Evolutionary conservation across 208 protist genomes (phyloP).

Genomic region (Trypanosoma platydactyli): DNA sequence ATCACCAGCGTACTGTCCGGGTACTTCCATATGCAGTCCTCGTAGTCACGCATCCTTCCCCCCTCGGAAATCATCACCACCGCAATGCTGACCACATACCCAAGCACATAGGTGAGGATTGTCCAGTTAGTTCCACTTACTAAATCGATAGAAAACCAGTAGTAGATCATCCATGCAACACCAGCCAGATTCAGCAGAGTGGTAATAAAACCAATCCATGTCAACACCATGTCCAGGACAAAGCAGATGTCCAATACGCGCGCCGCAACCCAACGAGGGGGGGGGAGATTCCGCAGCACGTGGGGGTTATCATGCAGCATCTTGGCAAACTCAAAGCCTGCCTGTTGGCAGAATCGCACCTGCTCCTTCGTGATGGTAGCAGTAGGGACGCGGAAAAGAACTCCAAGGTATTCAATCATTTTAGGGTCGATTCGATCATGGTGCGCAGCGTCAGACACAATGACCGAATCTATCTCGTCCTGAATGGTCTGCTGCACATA

Average conservation of each 20-base stretch:
- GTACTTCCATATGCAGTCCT: constrained; percentile 61
- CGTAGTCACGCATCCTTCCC: constrained; percentile 65
- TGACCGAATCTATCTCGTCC: constrained; percentile 60
- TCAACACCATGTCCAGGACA: constrained; percentile 42
- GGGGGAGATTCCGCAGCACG: constrained; percentile 41
- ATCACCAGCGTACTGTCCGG: constrained; percentile 70
- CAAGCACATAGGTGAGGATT: constrained; percentile 71
- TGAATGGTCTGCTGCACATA: constrained; percentile 67
- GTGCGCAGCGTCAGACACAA: constrained; percentile 45
- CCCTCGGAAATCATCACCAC: constrained; percentile 63
- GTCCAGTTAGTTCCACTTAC: constrained; percentile 69
- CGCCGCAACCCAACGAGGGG: constrained; percentile 27
- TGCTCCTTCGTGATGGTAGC: constrained; percentile 59
- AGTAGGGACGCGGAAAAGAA: constrained; percentile 58
- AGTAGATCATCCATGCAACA: constrained; percentile 53
- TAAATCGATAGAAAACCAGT: constrained; percentile 43
- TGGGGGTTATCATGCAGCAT: constrained; percentile 77
- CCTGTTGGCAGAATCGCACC: constrained; percentile 68
- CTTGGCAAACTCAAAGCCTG: constrained; percentile 81
- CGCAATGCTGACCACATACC: constrained; percentile 71
- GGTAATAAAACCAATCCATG: constrained; percentile 57
- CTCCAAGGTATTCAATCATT: constrained; percentile 62
- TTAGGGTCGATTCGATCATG: constrained; percentile 44
- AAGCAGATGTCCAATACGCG: constrained; percentile 31
- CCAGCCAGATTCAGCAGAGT: constrained; percentile 45